Percentiles rank a stretch among this genome's conserved stretches.
Evolutionary conservation across 2,329 filamentous ascomycete species (phyloP).

Genomic region (Sporothrix luriei): DNA sequence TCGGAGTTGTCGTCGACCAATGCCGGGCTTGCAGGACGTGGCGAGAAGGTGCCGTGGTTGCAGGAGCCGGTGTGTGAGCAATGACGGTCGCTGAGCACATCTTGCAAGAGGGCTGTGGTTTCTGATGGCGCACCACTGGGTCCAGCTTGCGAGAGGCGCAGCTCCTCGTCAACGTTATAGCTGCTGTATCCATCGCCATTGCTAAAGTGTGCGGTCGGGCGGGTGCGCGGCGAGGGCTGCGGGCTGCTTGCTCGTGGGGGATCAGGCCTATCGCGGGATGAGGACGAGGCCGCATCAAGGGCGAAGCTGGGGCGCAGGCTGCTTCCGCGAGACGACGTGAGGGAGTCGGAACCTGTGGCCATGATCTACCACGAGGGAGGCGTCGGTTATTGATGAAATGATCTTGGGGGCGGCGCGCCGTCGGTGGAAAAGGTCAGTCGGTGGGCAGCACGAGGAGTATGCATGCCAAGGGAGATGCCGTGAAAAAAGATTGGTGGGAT

Average conservation of each 20-base stretch:
- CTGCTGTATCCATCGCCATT: slow-evolving; percentile 11
- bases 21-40: slow-evolving; percentile 58
- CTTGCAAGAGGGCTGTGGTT: slow-evolving; percentile 54
- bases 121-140: slow-evolving; percentile 47
- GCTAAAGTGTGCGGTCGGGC: slow-evolving; percentile 31
- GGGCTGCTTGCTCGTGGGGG: slow-evolving; percentile 26
- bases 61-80: slow-evolving; percentile 55
- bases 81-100: slow-evolving; percentile 43
- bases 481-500: not conserved
- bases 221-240: slow-evolving; percentile 32
- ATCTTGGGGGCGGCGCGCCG: not conserved
- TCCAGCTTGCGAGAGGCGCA: slow-evolving; percentile 29
- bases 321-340: slow-evolving; percentile 51
- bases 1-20: slow-evolving; percentile 43
- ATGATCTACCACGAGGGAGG: slow-evolving; percentile 11
- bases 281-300: slow-evolving; percentile 26
- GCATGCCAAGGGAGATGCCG: not conserved
- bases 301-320: slow-evolving; percentile 52
- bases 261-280: slow-evolving; percentile 20
- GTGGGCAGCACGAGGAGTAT: not conserved
- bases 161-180: slow-evolving; percentile 33
- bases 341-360: slow-evolving; percentile 35
- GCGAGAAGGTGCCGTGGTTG: slow-evolving; percentile 77
- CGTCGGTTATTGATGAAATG: not conserved
- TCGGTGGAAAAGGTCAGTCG: not conserved